Base-by-base conservation (phyloP, 2,329 filamentous ascomycete species). In the Neonectria coccinea region DNA sequence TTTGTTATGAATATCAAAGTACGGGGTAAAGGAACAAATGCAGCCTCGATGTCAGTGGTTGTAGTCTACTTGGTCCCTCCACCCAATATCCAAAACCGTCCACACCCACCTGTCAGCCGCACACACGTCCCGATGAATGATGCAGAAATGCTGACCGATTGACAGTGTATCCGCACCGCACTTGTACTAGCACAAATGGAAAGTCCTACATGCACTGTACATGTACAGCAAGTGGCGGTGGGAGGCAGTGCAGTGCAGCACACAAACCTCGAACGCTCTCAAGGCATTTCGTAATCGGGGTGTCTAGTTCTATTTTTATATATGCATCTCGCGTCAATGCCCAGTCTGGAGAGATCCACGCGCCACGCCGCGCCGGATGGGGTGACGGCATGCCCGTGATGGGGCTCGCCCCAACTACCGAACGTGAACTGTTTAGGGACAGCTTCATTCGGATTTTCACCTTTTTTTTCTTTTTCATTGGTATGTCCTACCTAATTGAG, bases 301-400 rank as follows among this genome's bases (percentile, higher is more conserved):
- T 9, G 27, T 11, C 14, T 14, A 22, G 29, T 50, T 31, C 55
- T 57, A 57, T 57, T 57, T 65, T 59, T 59, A 62, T 52, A 27
- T 29, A 57, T 39, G 36, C 44, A 22, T 42, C 45, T 25, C 22
- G 22, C 22, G 4, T 29, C 48, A 22, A 18, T 14, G 27, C n/a
- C 48, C 27, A 51, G 48, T 20, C 29, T 14, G 14, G 31, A 33
- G n/a, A 31, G 42, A 50, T 50, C 7, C 47, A 50, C 47, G 47
- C 47, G 47, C 29, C 51, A 36, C 31, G 16, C 31, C 51, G 33
- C 36, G 33, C 51, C 51, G 12, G 33, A 54, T 27, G 33, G 41
- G 18, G 41, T 45, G 29, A 45, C 45, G 25, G 31, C 33, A 41
- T 48, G 51, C 51, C 14, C 14, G 20, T 18, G 57, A 25, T 18